Evolutionary conservation across 208 protist species (phyloP), one percentile per base, ranked within the genome.

Genomic region (Blechomonas ayalai): DNA sequence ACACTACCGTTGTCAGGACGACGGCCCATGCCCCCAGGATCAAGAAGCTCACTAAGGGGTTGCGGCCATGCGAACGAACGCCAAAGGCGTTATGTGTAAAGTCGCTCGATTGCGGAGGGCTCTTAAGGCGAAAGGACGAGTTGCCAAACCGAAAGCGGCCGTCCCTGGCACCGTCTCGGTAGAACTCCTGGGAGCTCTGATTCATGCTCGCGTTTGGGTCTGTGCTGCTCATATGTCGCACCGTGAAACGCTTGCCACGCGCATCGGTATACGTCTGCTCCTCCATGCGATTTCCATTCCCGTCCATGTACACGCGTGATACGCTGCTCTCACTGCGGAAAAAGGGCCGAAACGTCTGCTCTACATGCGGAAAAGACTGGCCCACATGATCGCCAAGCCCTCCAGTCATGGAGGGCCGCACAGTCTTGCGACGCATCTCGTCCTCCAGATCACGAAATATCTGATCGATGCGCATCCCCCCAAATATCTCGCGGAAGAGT

Each of bases 401-500:
- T 26, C 54, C 12, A 24, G 40, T 33, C 23, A 15, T 52, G 29
- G 42, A 35, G 26, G 51, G 37, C 23, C 42, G 52, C 12, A 65
- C 62, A 20, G 51, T 46, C 22, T 69, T 57, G 2, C 67, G 52
- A 13, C 66, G 74, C 67, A 87, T 78, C 51, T 85, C 73, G 37
- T 84, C 72, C 52, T 93, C 81, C 24, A 93, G 25, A 42, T 88
- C 62, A 4, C 75, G 67, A 54, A 93, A 90, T 45, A 93, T 90
- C 47, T 90, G 73, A 18, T 93, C 85, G 22, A 93, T 67, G 0
- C 72, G 63, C 80, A 93, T 84, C 19, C 79, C 73, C 24, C 81
- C 81, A 47, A 94, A 94, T 12, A 94, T 59, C 31, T 90, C 81
- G 34, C 76, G 66, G 49, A 94, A 94, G 12, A 94, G 66, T 18